Percentiles rank a stretch among this genome's conserved stretches.
phyloP scores from a whole-genome alignment of 2,329 filamentous ascomycete species.

The Arthrinium phaeospermum region DNA sequence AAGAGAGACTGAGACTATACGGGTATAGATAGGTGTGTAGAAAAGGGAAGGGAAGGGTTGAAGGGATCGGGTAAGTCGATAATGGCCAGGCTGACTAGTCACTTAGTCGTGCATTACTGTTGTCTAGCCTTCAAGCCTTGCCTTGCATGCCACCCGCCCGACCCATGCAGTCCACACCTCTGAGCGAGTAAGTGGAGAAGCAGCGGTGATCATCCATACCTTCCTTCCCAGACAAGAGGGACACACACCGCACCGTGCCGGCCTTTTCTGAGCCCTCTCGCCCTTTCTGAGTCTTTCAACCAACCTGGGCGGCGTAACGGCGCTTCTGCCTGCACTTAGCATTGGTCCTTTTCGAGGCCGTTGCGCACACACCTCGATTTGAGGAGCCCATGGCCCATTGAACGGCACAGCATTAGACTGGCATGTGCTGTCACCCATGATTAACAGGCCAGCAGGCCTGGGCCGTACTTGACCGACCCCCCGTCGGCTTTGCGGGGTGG shows the following conservation, averaged over 20 bases:
- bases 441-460: background rate
- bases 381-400: background rate
- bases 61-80: background rate
- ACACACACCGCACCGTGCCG: background rate
- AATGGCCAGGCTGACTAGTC: background rate
- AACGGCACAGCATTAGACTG: background rate
- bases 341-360: background rate
- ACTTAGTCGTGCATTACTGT: background rate
- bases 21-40: background rate
- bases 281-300: background rate
- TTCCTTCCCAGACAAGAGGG: background rate
- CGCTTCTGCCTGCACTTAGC: background rate
- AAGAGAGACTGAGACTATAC: background rate
- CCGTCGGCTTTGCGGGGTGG: constrained; percentile 2
- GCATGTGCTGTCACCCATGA: background rate
- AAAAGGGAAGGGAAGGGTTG: background rate
- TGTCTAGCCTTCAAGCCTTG: background rate
- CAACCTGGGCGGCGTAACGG: background rate
- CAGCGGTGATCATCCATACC: constrained; percentile 2
- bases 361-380: background rate
- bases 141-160: background rate
- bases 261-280: background rate
- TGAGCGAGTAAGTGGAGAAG: constrained; percentile 14
- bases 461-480: background rate
- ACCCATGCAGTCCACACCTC: constrained; percentile 1